A percentile compares a stretch with the other conserved stretches of the same genome.
phyloP scores from a whole-genome alignment of 192 early-diverging fungal genomes.

The Podila clonocystis region DNA sequence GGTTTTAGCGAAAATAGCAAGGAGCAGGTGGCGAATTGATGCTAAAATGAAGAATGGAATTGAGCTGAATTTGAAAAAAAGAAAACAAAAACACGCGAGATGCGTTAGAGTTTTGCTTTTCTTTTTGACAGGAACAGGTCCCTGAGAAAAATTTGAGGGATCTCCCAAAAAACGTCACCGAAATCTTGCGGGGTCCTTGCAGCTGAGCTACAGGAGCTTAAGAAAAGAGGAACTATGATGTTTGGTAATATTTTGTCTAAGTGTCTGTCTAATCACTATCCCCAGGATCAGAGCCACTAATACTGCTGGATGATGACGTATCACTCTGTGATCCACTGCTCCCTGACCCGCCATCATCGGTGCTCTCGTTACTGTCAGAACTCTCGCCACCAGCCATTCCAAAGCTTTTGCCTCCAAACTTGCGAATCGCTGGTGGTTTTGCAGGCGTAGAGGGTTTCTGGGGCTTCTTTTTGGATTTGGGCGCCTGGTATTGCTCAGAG shows the following conservation, averaged over 20 bases:
- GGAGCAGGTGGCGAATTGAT: neutral
- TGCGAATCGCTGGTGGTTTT: slow-evolving; percentile 39
- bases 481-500: slow-evolving; percentile 6
- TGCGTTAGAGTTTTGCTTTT: neutral
- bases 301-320: slow-evolving; percentile 28
- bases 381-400: slow-evolving; percentile 37
- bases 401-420: slow-evolving; percentile 48
- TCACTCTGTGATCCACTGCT: slow-evolving; percentile 41
- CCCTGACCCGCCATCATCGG: slow-evolving; percentile 29
- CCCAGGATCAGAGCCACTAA: slow-evolving; percentile 31
- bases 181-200: neutral
- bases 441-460: slow-evolving; percentile 25
- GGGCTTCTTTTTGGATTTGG: slow-evolving; percentile 40
- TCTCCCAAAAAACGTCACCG: too few species aligned
- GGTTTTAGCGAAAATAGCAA: neutral
- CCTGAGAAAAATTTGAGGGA: neutral
- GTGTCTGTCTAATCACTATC: slow-evolving; percentile 18
- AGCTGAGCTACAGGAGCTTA: too few species aligned
- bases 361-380: slow-evolving; percentile 43
- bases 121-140: neutral
- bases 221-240: too few species aligned
- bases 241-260: too few species aligned
- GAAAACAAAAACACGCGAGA: slow-evolving; percentile 2
- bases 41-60: too few species aligned
- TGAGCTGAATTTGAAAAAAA: neutral